phyloP scores from a whole-genome alignment of 352 stramenopile genomes.

The Saprolegnia parasitica region DNA sequence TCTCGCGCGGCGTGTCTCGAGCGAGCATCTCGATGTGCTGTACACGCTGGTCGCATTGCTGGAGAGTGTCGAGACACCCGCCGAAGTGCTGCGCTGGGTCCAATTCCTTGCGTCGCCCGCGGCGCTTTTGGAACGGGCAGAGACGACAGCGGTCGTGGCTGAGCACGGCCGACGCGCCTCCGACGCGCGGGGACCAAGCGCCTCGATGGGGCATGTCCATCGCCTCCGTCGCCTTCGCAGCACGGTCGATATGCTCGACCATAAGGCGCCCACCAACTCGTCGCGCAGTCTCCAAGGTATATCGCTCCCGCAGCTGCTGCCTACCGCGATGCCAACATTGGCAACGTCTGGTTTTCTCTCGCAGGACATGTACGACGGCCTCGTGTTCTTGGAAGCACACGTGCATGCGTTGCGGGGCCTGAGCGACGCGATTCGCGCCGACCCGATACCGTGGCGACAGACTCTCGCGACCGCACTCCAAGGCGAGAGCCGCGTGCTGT shows the following conservation, averaged over 20 bases:
- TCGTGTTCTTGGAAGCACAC: not conserved
- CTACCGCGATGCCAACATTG: not conserved
- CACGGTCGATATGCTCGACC: not conserved
- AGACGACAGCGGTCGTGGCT: not conserved
- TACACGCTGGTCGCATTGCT: not conserved
- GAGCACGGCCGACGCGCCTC: not conserved
- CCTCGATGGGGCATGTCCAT: slow-evolving; percentile 7
- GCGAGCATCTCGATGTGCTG: not conserved
- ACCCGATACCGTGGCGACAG: not conserved
- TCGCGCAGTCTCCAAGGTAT: not conserved
- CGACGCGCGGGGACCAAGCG: not conserved
- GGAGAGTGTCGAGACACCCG: not conserved
- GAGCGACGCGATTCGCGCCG: not conserved
- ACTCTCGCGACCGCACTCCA: not conserved
- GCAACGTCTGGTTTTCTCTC: slow-evolving; percentile 5
- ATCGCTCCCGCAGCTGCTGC: not conserved
- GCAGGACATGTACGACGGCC: slow-evolving; percentile 7
- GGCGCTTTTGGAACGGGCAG: too few relatives aligned
- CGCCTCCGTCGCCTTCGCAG: slow-evolving; percentile 17
- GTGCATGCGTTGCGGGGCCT: not conserved
- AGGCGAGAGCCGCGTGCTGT: not conserved
- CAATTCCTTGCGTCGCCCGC: not conserved
- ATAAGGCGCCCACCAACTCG: not conserved
- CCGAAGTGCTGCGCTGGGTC: not conserved
- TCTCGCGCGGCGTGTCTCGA: not conserved